These are phyloP conservation scores for Microbotryum silenes-acaulis DNA, from an alignment of 1,284 basidiomycete genomes.

Conservation along the genomic window DNA sequence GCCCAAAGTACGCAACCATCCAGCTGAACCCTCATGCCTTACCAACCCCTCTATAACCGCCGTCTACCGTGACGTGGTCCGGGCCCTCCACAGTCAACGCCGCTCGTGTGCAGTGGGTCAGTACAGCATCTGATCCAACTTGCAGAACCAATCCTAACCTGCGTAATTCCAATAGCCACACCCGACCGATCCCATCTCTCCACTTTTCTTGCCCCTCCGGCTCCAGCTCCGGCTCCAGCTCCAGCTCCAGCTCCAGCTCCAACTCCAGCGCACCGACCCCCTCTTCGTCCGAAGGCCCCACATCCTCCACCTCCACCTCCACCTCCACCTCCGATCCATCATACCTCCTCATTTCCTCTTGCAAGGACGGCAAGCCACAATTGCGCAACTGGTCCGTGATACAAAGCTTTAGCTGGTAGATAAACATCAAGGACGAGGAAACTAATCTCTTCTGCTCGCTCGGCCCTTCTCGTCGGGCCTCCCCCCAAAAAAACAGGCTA, in stretches of 20 bases:
- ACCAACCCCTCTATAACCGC: too few relatives aligned
- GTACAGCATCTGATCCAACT: background rate
- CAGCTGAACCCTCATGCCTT: too few relatives aligned
- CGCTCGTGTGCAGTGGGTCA: slow-evolving; percentile 28
- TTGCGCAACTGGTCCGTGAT: slow-evolving; percentile 70
- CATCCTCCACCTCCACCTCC: background rate
- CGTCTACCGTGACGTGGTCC: too few relatives aligned
- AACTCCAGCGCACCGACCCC: slow-evolving; percentile 6
- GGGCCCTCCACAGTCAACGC: slow-evolving; percentile 29
- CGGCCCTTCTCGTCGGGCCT: background rate
- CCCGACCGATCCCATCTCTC: slow-evolving; percentile 31
- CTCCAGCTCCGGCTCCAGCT: slow-evolving; percentile 11
- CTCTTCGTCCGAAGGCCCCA: slow-evolving; percentile 9
- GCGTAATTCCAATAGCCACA: slow-evolving; percentile 20
- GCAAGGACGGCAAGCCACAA: slow-evolving; percentile 96
- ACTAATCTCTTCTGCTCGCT: background rate
- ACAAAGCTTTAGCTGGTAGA: background rate
- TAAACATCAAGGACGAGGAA: background rate
- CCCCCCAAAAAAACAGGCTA: slow-evolving; percentile 42
- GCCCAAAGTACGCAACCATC: too few relatives aligned
- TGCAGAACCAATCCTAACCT: too few relatives aligned
- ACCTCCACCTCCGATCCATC: slow-evolving; percentile 52
- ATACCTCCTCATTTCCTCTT: slow-evolving; percentile 83
- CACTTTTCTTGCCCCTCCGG: slow-evolving; percentile 22
- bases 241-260: slow-evolving; percentile 9